These are phyloP conservation scores for Tolypocladium nubicola DNA, from an alignment of 2,329 filamentous ascomycete species.

Conservation along the genomic window DNA sequence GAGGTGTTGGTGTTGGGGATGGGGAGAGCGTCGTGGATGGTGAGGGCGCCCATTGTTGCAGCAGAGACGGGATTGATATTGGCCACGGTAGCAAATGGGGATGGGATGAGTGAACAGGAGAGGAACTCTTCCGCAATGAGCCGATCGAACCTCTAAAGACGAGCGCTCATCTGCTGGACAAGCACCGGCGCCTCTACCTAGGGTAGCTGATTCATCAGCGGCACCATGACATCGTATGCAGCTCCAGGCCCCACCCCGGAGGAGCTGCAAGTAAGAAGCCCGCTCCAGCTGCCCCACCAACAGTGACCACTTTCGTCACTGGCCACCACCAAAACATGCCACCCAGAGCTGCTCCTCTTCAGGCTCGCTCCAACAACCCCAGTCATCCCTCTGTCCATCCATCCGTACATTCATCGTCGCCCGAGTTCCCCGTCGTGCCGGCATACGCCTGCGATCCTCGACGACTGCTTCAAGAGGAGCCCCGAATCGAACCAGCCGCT, in stretches of 20 bases:
- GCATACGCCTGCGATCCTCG: background rate
- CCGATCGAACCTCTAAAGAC: background rate
- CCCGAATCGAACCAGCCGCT: background rate
- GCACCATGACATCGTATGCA: no score
- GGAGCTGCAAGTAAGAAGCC: background rate
- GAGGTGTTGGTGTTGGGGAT: slow-evolving; percentile 11
- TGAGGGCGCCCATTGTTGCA: slow-evolving; percentile 1
- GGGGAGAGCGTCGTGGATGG: slow-evolving; percentile 7
- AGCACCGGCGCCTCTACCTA: no score
- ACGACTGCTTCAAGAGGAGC: background rate
- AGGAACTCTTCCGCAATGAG: background rate
- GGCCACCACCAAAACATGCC: background rate
- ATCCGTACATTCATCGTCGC: background rate
- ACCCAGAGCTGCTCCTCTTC: background rate
- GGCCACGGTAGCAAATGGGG: background rate
- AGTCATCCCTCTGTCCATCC: background rate
- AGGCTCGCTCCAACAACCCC: background rate
- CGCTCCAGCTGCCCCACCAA: background rate
- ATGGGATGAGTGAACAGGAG: background rate
- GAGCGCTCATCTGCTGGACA: no score
- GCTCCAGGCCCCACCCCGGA: no score
- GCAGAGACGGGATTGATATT: background rate
- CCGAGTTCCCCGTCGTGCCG: background rate
- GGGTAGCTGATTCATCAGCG: background rate
- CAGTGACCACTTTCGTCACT: background rate